Conservation (phyloP, 148 eudicot genomes). For the Camellia granthamiana region DNA sequence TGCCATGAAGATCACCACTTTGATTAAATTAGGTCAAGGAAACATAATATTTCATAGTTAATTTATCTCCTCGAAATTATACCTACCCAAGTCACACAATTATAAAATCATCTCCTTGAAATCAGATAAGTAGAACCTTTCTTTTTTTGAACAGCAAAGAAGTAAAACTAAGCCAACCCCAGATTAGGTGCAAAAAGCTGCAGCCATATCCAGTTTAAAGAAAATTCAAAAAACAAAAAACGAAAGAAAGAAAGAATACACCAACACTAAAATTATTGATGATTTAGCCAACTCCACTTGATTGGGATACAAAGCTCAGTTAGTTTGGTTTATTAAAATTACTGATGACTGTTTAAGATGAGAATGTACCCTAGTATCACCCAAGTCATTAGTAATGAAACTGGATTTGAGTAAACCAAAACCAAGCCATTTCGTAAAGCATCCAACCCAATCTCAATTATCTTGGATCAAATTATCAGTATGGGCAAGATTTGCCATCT, state of each 20-base stretch:
- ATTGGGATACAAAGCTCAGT: no score
- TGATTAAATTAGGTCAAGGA: background rate
- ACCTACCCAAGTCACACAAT: background rate
- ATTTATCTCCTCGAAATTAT: no score
- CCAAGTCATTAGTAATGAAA: no score
- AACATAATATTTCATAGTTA: background rate
- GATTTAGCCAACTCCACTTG: no score
- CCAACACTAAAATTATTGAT: no score
- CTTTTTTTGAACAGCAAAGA: background rate
- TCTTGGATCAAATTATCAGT: background rate
- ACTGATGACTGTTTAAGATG: no score
- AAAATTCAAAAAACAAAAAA: no score
- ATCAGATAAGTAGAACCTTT: background rate
- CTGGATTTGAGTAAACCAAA: background rate
- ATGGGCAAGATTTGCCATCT: background rate
- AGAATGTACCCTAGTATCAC: no score
- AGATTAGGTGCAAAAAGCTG: background rate
- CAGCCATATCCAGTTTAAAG: background rate
- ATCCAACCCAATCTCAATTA: background rate
- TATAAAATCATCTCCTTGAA: background rate
- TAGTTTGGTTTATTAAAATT: no score
- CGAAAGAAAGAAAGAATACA: background rate
- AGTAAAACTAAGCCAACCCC: background rate
- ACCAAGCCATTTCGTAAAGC: background rate
- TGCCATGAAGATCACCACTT: slow-evolving; percentile 9